Evolutionary conservation across 495 filamentous ascomycete genomes (phyloP).

Genomic region (Talaromyces ruber): DNA sequence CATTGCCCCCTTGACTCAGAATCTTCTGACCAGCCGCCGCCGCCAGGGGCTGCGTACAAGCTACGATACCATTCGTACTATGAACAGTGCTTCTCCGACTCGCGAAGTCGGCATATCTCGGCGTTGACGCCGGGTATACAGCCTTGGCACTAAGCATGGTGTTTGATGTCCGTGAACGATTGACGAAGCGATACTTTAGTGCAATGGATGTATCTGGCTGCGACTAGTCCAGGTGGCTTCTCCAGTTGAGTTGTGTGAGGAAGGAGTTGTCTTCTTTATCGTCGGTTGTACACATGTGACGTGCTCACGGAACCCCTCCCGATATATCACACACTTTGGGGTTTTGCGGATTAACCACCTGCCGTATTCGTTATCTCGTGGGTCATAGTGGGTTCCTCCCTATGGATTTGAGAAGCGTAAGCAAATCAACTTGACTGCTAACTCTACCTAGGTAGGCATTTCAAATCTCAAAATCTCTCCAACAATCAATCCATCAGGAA

Average conservation of each 20-base stretch:
- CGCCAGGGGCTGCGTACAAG: slow-evolving; percentile 86
- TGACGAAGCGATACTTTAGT: neutral
- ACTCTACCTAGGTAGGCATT: too few species aligned
- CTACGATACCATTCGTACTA: slow-evolving; percentile 85
- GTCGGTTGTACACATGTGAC: neutral
- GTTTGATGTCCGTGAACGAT: neutral
- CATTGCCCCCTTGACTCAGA: slow-evolving; percentile 82
- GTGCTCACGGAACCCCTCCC: neutral
- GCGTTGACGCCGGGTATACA: slow-evolving; percentile 54
- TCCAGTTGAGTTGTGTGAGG: neutral
- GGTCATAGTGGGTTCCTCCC: neutral
- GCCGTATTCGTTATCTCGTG: neutral
- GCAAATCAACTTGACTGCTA: neutral
- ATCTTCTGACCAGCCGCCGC: slow-evolving; percentile 80
- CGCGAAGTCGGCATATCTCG: slow-evolving; percentile 57
- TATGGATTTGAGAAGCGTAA: neutral
- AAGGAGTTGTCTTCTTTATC: neutral
- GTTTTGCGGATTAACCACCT: neutral
- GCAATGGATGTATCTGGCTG: neutral
- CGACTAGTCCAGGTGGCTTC: neutral
- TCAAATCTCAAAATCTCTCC: neutral
- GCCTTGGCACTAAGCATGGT: slow-evolving; percentile 54
- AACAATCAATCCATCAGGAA: neutral
- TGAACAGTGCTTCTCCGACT: slow-evolving; percentile 88
- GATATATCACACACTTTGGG: neutral